Conservation (phyloP, 2,329 filamentous ascomycete species). For the Dactylella cylindrospora region DNA sequence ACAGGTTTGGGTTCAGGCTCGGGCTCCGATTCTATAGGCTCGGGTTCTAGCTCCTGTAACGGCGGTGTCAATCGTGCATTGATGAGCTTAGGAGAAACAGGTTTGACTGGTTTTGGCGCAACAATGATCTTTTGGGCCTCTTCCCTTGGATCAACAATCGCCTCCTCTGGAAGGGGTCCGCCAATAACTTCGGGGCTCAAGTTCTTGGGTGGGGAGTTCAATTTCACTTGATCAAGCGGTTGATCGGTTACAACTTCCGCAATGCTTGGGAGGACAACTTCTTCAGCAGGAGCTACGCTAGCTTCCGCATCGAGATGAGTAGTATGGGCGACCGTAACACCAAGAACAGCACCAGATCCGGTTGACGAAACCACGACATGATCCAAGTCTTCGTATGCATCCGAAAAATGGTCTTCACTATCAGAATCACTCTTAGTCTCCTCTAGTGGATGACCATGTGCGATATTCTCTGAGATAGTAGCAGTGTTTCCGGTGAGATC, state of each 20-base stretch:
- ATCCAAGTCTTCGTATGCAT: conserved; percentile 39
- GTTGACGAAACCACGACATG: conserved; percentile 36
- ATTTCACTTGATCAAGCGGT: conserved; percentile 2
- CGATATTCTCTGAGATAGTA: conserved; percentile 27
- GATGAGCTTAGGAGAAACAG: conserved; percentile 25
- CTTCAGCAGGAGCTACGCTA: not conserved
- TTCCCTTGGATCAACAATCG: conserved; percentile 9
- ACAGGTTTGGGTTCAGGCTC: not conserved
- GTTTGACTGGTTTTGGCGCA: conserved; percentile 37
- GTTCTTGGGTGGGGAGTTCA: conserved; percentile 11
- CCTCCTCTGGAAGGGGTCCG: conserved; percentile 21
- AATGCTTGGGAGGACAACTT: conserved; percentile 27
- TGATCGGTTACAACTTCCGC: conserved; percentile 28
- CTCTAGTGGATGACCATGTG: conserved; percentile 13
- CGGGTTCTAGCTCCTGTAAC: too few relatives aligned
- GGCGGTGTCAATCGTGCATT: conserved; percentile 15
- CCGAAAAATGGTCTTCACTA: conserved; percentile 34
- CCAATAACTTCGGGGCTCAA: conserved; percentile 11
- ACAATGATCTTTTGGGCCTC: conserved; percentile 9
- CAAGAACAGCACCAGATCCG: conserved; percentile 25
- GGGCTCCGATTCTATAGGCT: too few relatives aligned
- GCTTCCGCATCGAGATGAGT: not conserved
- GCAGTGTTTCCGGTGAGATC: conserved; percentile 13
- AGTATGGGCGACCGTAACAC: conserved; percentile 22
- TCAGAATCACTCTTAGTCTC: conserved; percentile 33